A percentile compares a stretch with the other conserved stretches of the same genome.
Evolutionary conservation across 768 basidiomycete species (phyloP).

Genomic region (Lactarius trivialis): DNA sequence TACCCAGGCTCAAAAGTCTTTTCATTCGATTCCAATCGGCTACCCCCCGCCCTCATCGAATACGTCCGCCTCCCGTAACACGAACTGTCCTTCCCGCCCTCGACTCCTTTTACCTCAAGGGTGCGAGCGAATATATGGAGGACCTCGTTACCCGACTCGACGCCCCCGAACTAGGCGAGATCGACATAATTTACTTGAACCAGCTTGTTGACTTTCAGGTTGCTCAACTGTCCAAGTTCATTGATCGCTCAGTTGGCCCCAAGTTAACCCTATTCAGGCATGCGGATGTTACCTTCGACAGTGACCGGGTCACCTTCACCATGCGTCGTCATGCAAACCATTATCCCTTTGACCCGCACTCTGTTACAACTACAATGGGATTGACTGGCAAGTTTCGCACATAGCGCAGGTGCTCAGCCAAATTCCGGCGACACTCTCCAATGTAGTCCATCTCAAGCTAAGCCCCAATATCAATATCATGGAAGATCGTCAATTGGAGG

Average conservation of each 20-base stretch:
- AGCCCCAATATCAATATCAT: fast-evolving
- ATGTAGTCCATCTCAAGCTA: too few relatives aligned
- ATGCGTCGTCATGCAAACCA: too few relatives aligned
- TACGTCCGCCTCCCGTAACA: background rate
- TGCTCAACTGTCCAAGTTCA: too few relatives aligned
- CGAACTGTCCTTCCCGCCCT: background rate
- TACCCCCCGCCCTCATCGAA: background rate
- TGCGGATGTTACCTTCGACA: too few relatives aligned
- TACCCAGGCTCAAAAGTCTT: background rate
- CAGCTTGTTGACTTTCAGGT: background rate
- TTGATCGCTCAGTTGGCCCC: too few relatives aligned
- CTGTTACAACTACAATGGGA: too few relatives aligned
- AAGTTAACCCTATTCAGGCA: too few relatives aligned
- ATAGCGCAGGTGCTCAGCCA: too few relatives aligned
- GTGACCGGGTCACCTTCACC: background rate
- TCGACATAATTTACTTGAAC: background rate
- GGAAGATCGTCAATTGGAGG: too few relatives aligned
- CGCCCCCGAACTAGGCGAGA: background rate
- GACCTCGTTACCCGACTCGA: background rate
- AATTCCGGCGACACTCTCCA: too few relatives aligned
- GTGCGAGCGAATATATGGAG: background rate
- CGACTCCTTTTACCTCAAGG: background rate
- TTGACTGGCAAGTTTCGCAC: too few relatives aligned
- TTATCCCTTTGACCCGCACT: too few relatives aligned
- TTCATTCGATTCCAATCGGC: background rate